Percentiles rank a stretch among this genome's conserved stretches.
Evolutionary conservation across 768 basidiomycete genomes (phyloP).

Genomic region (Suillus decipiens): DNA sequence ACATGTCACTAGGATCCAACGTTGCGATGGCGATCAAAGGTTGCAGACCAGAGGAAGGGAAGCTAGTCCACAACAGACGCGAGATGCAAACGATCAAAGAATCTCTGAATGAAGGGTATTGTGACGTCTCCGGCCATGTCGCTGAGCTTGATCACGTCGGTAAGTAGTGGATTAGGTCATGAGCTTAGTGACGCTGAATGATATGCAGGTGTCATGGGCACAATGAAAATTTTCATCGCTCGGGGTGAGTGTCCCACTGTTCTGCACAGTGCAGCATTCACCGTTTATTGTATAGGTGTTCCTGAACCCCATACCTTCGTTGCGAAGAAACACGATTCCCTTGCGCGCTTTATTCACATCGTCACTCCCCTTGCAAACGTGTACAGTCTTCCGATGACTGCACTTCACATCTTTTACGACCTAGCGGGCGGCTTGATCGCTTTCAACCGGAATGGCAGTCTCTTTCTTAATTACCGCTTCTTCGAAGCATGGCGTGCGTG

Average conservation of each 20-base stretch:
- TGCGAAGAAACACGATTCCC: conserved; percentile 49
- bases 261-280: conserved; percentile 9
- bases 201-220: conserved; percentile 56
- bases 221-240: conserved; percentile 62
- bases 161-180: conserved; percentile 28
- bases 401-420: conserved; percentile 89
- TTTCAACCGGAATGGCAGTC: conserved; percentile 86
- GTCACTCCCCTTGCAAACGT: conserved; percentile 65
- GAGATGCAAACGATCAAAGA: conserved; percentile 75
- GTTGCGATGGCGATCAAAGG: conserved; percentile 73
- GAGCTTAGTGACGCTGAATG: conserved; percentile 10
- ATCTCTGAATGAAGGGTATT: conserved; percentile 78
- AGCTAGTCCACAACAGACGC: conserved; percentile 62
- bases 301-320: conserved; percentile 52
- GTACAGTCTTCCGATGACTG: conserved; percentile 71
- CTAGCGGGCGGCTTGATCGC: conserved; percentile 79
- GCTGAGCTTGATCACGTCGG: conserved; percentile 66
- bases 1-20: conserved; percentile 45
- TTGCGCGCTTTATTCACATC: conserved; percentile 74
- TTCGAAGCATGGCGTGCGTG: conserved; percentile 87
- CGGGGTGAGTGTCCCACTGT: conserved; percentile 45
- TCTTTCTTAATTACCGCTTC: conserved; percentile 88
- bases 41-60: conserved; percentile 67
- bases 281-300: conserved; percentile 49
- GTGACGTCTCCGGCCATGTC: conserved; percentile 68